Conservation (phyloP, 345 rosid genomes). For the Durio zibethinus region DNA sequence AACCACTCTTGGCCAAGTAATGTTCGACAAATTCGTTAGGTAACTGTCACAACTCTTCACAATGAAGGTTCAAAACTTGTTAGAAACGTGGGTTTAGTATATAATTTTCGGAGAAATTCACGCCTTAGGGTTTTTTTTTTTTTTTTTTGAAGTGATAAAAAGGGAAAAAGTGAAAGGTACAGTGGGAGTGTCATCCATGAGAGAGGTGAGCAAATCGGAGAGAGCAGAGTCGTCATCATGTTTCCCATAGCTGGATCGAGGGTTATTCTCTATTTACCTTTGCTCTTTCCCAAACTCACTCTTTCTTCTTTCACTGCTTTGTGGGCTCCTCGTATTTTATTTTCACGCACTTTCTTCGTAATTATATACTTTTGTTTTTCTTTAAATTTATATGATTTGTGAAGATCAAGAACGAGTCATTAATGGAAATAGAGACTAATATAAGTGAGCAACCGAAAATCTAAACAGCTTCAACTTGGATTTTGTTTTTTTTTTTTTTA, state of each 20-base stretch:
- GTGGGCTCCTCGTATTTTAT: no score
- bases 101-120: neutral
- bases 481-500: no score
- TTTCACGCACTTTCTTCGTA: no score
- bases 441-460: no score
- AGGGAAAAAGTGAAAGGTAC: constrained; percentile 24
- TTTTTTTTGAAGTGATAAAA: neutral
- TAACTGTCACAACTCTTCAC: constrained; percentile 39
- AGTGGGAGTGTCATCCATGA: constrained; percentile 88
- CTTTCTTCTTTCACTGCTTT: neutral
- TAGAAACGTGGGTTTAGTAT: neutral
- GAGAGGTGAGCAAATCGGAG: constrained; percentile 74
- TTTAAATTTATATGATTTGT: no score
- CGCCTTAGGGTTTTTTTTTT: neutral
- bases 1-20: constrained; percentile 88
- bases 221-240: constrained; percentile 86
- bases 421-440: no score
- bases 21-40: constrained; percentile 95
- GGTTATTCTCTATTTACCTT: constrained; percentile 22
- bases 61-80: neutral
- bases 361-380: no score
- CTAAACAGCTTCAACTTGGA: no score
- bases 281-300: neutral
- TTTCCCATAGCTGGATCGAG: constrained; percentile 47
- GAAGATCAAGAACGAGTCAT: no score